Evolutionary conservation across 208 protist species (phyloP).

Genomic region (Crithidia mellificae): DNA sequence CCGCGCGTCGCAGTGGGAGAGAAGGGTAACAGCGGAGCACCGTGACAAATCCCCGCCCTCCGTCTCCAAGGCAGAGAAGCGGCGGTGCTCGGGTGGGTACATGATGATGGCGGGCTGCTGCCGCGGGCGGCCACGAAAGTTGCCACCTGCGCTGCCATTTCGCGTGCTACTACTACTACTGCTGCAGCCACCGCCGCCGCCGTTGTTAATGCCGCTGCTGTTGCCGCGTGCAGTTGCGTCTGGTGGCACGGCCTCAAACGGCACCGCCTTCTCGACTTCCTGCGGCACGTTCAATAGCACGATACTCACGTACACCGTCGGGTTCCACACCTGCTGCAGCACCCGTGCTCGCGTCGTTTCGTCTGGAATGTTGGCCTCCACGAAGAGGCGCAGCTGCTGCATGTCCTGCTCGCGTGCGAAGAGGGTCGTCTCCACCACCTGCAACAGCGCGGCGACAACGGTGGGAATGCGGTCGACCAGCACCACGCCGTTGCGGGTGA

Average conservation of each 20-base stretch:
- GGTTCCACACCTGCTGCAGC: slow-evolving; percentile 72
- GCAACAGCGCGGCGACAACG: slow-evolving; percentile 65
- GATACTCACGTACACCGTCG: slow-evolving; percentile 63
- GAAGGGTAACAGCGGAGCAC: slow-evolving; percentile 48
- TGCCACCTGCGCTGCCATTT: background rate
- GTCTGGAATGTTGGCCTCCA: slow-evolving; percentile 46
- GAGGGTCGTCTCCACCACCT: slow-evolving; percentile 64
- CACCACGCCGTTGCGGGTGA: slow-evolving; percentile 74
- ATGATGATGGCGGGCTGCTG: slow-evolving; percentile 30
- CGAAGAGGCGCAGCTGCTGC: slow-evolving; percentile 44
- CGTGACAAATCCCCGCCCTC: slow-evolving; percentile 19
- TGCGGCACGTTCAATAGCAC: slow-evolving; percentile 78
- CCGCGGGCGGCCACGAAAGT: background rate
- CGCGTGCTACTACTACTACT: background rate
- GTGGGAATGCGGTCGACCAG: slow-evolving; percentile 73
- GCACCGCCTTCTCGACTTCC: slow-evolving; percentile 23
- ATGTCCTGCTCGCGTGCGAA: slow-evolving; percentile 59
- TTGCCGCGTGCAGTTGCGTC: background rate
- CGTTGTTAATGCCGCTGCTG: background rate
- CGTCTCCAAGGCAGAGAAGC: slow-evolving; percentile 41
- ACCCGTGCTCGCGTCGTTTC: slow-evolving; percentile 37
- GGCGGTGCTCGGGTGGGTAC: slow-evolving; percentile 42
- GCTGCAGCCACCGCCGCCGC: background rate
- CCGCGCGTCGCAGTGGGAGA: slow-evolving; percentile 54
- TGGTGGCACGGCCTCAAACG: slow-evolving; percentile 14